These are phyloP conservation scores for Moelleriella libera DNA, from an alignment of 2,329 filamentous ascomycete genomes.

Conservation along the genomic window DNA sequence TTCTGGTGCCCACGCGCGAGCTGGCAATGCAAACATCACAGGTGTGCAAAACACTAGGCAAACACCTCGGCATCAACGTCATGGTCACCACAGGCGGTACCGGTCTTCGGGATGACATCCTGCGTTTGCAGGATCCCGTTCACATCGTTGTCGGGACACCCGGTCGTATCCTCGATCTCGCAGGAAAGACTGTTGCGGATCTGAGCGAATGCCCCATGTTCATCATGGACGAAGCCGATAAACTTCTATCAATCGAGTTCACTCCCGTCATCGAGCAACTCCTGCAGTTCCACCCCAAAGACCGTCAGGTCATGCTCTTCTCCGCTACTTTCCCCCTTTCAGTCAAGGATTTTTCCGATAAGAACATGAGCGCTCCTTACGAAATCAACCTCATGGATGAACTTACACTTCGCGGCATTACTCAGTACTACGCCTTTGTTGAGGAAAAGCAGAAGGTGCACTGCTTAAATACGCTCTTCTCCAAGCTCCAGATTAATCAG, in stretches of 20 bases:
- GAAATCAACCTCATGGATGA: slow-evolving; percentile 99
- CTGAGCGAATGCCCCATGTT: slow-evolving; percentile 94
- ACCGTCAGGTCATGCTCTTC: slow-evolving; percentile 98
- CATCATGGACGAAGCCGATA: slow-evolving; percentile 99
- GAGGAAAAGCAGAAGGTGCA: slow-evolving; percentile 99
- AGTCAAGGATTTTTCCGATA: slow-evolving; percentile 95
- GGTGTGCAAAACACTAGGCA: slow-evolving; percentile 96
- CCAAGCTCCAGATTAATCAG: slow-evolving; percentile 98
- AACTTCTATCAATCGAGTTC: slow-evolving; percentile 91
- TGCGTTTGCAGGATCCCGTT: slow-evolving; percentile 84
- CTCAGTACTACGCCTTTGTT: slow-evolving; percentile 97
- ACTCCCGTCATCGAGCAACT: slow-evolving; percentile 96
- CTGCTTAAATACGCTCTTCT: slow-evolving; percentile 96
- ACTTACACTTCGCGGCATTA: slow-evolving; percentile 92
- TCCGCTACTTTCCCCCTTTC: slow-evolving; percentile 95
- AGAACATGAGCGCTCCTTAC: slow-evolving; percentile 91
- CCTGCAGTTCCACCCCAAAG: slow-evolving; percentile 87
- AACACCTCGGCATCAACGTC: slow-evolving; percentile 92
- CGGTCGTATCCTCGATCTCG: slow-evolving; percentile 88
- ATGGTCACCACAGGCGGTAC: slow-evolving; percentile 99
- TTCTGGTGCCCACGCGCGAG: slow-evolving; percentile 92
- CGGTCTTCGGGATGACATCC: slow-evolving; percentile 87
- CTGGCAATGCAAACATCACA: slow-evolving; percentile 96
- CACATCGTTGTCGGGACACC: slow-evolving; percentile 97
- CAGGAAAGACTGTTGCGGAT: slow-evolving; percentile 92